Evolutionary conservation across 805 yeast species (phyloP).

Genomic region (Candida dendrica): DNA sequence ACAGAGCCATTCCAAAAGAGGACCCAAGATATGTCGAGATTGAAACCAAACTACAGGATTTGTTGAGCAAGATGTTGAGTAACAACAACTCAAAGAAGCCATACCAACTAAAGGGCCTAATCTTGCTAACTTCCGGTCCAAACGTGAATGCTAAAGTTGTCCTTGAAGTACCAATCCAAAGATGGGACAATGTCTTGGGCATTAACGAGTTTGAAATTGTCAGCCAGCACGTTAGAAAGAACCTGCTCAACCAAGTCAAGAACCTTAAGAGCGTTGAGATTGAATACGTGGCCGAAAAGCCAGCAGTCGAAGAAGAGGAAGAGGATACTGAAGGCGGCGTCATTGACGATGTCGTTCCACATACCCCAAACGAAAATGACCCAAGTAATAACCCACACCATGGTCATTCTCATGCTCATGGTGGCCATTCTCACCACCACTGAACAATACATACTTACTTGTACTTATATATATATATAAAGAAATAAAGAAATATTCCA

Average conservation of each 20-base stretch:
- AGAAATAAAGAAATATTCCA: too few relatives aligned
- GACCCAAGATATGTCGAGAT: conserved; percentile 43
- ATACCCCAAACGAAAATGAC: conserved; percentile 3
- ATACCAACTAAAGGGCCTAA: conserved; percentile 32
- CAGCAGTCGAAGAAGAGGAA: conserved; percentile 18
- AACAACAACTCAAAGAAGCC: conserved; percentile 34
- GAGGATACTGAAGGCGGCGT: conserved; percentile 12
- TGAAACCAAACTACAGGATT: conserved; percentile 30
- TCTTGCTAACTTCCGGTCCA: conserved; percentile 53
- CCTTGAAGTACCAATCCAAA: conserved; percentile 34
- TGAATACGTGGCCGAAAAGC: conserved; percentile 30
- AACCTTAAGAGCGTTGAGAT: conserved; percentile 36
- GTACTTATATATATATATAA: too few relatives aligned
- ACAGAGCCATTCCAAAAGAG: conserved; percentile 49
- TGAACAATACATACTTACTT: not conserved
- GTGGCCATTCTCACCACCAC: conserved; percentile 18
- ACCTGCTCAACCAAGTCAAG: conserved; percentile 31
- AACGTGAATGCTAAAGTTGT: conserved; percentile 32
- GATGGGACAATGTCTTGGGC: conserved; percentile 36
- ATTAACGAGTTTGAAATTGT: conserved; percentile 36
- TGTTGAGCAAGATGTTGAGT: conserved; percentile 27
- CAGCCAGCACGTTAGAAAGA: conserved; percentile 26
- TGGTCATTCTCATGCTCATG: conserved; percentile 8
- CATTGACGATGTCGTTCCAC: conserved; percentile 18
- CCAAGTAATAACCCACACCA: not conserved